A percentile compares a stretch with the other conserved stretches of the same genome.
Evolutionary conservation across 1,284 basidiomycete genomes (phyloP).

Genomic region (Ustilago crameri): DNA sequence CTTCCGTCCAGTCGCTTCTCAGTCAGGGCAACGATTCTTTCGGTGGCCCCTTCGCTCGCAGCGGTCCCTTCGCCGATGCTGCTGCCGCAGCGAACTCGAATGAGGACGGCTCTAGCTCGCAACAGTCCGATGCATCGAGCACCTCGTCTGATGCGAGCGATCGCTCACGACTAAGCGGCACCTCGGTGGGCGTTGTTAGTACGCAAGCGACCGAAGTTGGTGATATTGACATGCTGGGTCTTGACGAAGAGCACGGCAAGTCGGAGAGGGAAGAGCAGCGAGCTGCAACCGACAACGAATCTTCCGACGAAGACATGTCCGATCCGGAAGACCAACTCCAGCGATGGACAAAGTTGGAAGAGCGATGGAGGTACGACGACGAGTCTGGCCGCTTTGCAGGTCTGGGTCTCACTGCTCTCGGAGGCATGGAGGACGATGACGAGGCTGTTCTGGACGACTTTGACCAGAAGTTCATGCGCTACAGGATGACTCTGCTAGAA

Average conservation of each 20-base stretch:
- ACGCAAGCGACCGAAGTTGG: constrained; percentile 59
- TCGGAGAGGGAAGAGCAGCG: constrained; percentile 18
- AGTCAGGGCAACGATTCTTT: constrained; percentile 30
- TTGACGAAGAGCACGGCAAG: constrained; percentile 40
- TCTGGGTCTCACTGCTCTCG: constrained; percentile 62
- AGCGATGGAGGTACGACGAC: constrained; percentile 67
- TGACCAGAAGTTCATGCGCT: constrained; percentile 66
- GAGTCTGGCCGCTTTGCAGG: constrained; percentile 65
- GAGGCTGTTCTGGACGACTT: constrained; percentile 67
- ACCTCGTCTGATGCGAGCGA: constrained; percentile 59
- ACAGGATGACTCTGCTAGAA: constrained; percentile 65
- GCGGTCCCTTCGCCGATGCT: constrained; percentile 26
- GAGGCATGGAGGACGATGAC: constrained; percentile 68
- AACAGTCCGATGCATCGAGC: constrained; percentile 58
- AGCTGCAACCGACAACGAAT: constrained; percentile 14
- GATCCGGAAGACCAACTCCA: constrained; percentile 35
- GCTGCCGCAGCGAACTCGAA: constrained; percentile 7
- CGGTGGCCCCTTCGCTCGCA: constrained; percentile 40
- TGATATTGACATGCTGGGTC: constrained; percentile 49
- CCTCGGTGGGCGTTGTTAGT: constrained; percentile 49
- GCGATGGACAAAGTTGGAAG: constrained; percentile 46
- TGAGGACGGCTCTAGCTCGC: constrained; percentile 27
- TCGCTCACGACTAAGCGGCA: constrained; percentile 43
- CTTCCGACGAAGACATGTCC: constrained; percentile 22
- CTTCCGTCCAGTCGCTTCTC: constrained; percentile 30